Percentiles rank a stretch among this genome's conserved stretches.
Conservation (phyloP, 768 basidiomycete species). For the Cyclocybe aegerita region DNA sequence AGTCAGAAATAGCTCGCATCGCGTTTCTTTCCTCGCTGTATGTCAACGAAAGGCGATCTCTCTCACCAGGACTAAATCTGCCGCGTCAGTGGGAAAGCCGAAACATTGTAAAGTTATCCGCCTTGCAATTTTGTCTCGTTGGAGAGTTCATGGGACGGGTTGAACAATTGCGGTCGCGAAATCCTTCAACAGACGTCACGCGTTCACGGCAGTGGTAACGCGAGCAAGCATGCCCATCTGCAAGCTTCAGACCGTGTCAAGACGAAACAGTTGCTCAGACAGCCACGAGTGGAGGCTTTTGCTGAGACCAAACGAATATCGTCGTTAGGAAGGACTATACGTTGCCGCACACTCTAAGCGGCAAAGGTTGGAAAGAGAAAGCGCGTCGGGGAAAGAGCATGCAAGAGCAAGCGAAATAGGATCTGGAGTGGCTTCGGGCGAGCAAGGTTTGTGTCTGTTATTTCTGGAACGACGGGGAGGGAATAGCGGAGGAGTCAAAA, state of each 20-base stretch:
- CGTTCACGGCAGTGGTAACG: background rate
- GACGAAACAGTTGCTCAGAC: no score
- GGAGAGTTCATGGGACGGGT: slow-evolving; percentile 4
- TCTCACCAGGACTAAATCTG: slow-evolving; percentile 1
- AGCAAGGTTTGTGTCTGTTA: slow-evolving; percentile 10
- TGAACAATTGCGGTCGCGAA: slow-evolving; percentile 1
- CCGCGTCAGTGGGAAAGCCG: slow-evolving; percentile 4
- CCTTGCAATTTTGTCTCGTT: background rate
- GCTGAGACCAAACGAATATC: no score
- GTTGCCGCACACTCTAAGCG: background rate
- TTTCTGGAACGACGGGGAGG: slow-evolving; percentile 22
- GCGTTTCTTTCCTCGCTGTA: background rate
- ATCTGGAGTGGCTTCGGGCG: slow-evolving; percentile 18
- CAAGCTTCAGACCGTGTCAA: no score
- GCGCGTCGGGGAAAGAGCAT: slow-evolving; percentile 5
- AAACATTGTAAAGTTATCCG: background rate
- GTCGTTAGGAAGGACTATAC: background rate
- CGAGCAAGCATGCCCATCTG: no score
- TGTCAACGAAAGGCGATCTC: background rate
- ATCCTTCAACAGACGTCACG: background rate
- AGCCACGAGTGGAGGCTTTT: no score
- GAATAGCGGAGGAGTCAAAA: slow-evolving; percentile 23
- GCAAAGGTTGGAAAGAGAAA: background rate
- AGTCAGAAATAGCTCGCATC: background rate
- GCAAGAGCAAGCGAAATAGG: slow-evolving; percentile 5